A percentile compares a stretch with the other conserved stretches of the same genome.
Conservation (phyloP, 73 alveolate species). For the Stentor roeselii region DNA sequence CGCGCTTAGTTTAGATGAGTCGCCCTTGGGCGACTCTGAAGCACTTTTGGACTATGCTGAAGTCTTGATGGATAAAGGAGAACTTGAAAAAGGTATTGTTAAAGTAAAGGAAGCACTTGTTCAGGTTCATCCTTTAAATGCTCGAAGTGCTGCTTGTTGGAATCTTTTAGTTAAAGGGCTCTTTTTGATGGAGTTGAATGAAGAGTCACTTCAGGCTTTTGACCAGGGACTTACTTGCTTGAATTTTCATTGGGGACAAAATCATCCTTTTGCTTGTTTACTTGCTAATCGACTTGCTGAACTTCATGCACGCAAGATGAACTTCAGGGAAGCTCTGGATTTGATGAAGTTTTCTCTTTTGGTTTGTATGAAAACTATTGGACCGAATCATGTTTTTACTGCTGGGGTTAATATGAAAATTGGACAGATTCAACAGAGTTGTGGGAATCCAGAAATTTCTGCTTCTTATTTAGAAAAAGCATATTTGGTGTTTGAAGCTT, state of each 20-base stretch:
- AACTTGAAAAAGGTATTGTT: conserved; percentile 42
- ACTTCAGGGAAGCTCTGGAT: conserved; percentile 51
- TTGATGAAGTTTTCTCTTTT: conserved; percentile 47
- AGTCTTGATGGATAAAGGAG: conserved; percentile 42
- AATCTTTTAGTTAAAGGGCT: conserved; percentile 51
- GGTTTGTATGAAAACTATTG: conserved; percentile 52
- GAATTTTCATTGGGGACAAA: conserved; percentile 64
- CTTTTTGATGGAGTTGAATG: conserved; percentile 15
- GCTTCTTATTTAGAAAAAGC: conserved; percentile 59
- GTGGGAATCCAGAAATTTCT: no score
- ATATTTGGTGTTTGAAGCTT: conserved; percentile 41
- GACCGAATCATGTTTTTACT: conserved; percentile 69
- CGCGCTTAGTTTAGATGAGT: conserved; percentile 28
- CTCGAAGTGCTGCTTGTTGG: conserved; percentile 48
- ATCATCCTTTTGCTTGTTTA: conserved; percentile 63
- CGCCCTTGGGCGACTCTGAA: conserved; percentile 22
- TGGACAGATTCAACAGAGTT: no score
- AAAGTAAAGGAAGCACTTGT: conserved; percentile 38
- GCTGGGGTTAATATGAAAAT: conserved; percentile 76
- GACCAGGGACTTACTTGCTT: conserved; percentile 44
- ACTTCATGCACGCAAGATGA: conserved; percentile 37
- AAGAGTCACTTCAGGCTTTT: conserved; percentile 47
- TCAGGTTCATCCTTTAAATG: conserved; percentile 40
- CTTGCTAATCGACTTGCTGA: conserved; percentile 56
- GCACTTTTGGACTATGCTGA: conserved; percentile 58